Base-by-base conservation (phyloP, 768 basidiomycete genomes). In the Suillus ampliporus region DNA sequence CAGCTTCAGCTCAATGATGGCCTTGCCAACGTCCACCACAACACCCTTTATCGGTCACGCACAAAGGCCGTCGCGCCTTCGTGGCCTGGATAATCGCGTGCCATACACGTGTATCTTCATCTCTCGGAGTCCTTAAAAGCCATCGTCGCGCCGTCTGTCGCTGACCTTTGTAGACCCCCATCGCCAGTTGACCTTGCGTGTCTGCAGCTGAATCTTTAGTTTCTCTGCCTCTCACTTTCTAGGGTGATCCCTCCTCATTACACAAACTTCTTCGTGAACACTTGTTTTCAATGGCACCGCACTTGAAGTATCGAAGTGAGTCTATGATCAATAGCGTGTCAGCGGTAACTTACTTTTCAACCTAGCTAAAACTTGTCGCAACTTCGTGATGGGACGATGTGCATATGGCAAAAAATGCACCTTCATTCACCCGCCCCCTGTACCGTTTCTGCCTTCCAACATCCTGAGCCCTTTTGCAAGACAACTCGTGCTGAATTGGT, bases 331-430 rank as follows among this genome's bases (percentile, higher is more conserved):
- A 48, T 34, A 51, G 11, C 23, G 23, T 15, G 44, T 43, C 56
- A 54, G 38, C n/a, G 28, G 37, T 46, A 43, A 44, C 57, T 62
- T 61, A 65, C 68, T 40, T 59, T 57, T 44, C 4, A 13, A 53
- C 53, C 64, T 58, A 78, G 79, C 76, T 7, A 79, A 75, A 68
- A 65, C 75, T 47, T 80, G 79, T 67, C 72, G 78, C 46, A 75
- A 79, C 69, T 73, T 74, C 43, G 64, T 70, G 47, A 71, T 63
- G 38, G 79, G 80, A 40, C 64, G 67, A 62, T 81, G 79, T 68
- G 71, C 75, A 21, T 77, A 76, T 62, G 80, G 77, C 62, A 65
- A 70, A 23, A 71, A 69, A 40, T 81, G 80, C 70, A 79, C 69
- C 40, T 81, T 79, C 69, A 40, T 79, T 38, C 79, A 81, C 61